Evolutionary conservation across 352 stramenopile species (phyloP), one percentile per base, ranked within the genome.

Genomic region (Peronospora tabacina): DNA sequence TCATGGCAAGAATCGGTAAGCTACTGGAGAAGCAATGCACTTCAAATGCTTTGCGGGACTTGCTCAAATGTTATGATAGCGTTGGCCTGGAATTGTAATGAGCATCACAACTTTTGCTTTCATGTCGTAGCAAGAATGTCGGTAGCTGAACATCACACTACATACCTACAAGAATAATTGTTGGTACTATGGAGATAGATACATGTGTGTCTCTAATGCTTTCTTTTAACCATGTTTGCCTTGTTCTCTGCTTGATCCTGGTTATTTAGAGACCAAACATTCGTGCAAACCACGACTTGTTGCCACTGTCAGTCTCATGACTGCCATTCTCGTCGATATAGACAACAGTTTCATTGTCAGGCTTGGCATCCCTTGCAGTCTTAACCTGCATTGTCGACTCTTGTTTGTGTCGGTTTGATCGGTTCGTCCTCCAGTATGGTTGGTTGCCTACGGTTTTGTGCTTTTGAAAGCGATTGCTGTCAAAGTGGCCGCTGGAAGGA

Each of bases 381-480:
- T 43, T 10, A 12, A 7, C 15, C 13, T 0, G 16, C 30, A 3
- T 13, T 52, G 9, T 22, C 15, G 22, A 34, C 22, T 22, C 16
- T 32, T 26, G 19, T 11, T 32, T 11, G 1, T 6, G 34, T 32
- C 12, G 17, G 3, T 41, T 44, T 5, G 40, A 30, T 8, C 37
- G 43, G n/a, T 28, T 16, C 6, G 28, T 49, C 17, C n/a, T 52
- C 47, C 41, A 35, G 28, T 24, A 46, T 39, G 35, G 17, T 28
- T 7, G 49, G 19, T 43, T 47, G 16, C n/a, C 37, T 37, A 38
- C 19, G 16, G 11, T 37, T 5, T 15, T 32, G 5, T 49, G 46
- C 28, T 49, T 50, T 30, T 38, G 32, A 10, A 61, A 61, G 2
- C 58, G 52, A 34, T 38, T 22, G n/a, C 33, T 19, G 15, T 62